phyloP scores from a whole-genome alignment of 2,329 filamentous ascomycete species.

The Podosphaera fusca region DNA sequence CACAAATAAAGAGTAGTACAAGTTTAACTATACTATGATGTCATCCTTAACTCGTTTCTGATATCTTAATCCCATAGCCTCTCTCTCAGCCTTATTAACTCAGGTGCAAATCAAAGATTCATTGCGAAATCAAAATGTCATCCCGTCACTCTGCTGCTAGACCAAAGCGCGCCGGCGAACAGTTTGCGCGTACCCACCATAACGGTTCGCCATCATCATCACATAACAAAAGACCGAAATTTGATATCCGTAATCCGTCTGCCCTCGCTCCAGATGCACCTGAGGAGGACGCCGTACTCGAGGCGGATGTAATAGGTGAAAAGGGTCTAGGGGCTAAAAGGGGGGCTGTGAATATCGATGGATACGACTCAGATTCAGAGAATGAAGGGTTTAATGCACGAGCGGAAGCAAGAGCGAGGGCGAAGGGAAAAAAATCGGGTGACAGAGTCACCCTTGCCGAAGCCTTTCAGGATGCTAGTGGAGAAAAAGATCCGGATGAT shows the following conservation, averaged over 20 bases:
- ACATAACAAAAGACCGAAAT: constrained; percentile 56
- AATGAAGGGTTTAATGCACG: constrained; percentile 72
- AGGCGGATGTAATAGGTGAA: constrained; percentile 76
- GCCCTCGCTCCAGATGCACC: constrained; percentile 64
- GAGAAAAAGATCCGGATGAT: constrained; percentile 18
- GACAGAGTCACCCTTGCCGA: constrained; percentile 26
- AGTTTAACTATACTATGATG: too few species aligned
- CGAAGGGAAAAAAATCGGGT: constrained; percentile 19
- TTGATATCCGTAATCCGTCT: constrained; percentile 86
- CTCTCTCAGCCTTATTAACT: too few species aligned
- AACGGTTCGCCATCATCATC: constrained; percentile 26
- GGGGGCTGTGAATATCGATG: constrained; percentile 86
- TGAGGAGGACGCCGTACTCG: constrained; percentile 55
- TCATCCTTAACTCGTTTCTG: too few species aligned
- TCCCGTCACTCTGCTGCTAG: constrained; percentile 42
- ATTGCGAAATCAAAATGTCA: constrained; percentile 22
- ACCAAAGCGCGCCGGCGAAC: constrained; percentile 64
- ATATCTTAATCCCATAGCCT: too few species aligned
- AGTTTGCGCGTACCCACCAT: constrained; percentile 54
- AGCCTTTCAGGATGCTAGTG: constrained; percentile 18
- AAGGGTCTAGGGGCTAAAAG: constrained; percentile 56
- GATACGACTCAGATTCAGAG: constrained; percentile 84
- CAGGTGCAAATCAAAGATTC: too few species aligned
- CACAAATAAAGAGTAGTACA: too few species aligned
- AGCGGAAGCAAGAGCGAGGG: constrained; percentile 33